A percentile compares a stretch with the other conserved stretches of the same genome.
Conservation (phyloP, 352 stramenopile genomes). For the Globisporangium heterothallicum region DNA sequence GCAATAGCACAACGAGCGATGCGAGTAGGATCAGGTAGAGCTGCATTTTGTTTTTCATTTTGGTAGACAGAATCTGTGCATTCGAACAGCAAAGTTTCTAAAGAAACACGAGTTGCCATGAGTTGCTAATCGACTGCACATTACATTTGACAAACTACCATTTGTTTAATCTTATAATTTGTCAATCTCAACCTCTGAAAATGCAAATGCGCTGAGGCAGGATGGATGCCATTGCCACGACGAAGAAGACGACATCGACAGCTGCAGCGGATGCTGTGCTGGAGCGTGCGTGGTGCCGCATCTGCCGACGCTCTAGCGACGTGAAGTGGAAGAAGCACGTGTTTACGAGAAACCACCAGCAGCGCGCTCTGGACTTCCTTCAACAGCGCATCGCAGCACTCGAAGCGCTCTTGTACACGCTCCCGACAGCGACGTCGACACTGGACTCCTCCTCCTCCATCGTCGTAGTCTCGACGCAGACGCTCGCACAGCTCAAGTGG, state of each 20-base stretch:
- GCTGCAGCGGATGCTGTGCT: slow-evolving; percentile 17
- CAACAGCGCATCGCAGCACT: slow-evolving; percentile 20
- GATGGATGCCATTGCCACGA: too few relatives aligned
- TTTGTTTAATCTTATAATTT: too few relatives aligned
- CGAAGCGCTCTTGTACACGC: slow-evolving; percentile 1
- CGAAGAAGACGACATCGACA: background rate
- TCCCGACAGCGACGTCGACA: background rate
- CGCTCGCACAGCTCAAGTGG: slow-evolving; percentile 6
- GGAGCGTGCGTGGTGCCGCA: slow-evolving; percentile 41
- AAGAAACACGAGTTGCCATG: too few relatives aligned
- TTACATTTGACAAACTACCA: too few relatives aligned
- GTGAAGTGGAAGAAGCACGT: slow-evolving; percentile 67
- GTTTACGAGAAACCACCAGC: slow-evolving; percentile 55
- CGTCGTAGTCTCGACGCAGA: background rate
- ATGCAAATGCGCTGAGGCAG: too few relatives aligned
- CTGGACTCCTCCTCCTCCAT: background rate
- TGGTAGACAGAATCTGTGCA: background rate
- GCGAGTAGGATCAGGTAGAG: background rate
- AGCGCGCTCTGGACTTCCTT: slow-evolving; percentile 35
- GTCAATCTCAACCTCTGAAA: too few relatives aligned
- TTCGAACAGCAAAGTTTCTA: too few relatives aligned
- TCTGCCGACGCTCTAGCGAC: slow-evolving; percentile 56
- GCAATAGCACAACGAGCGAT: slow-evolving; percentile 16
- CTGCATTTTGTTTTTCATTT: slow-evolving; percentile 4
- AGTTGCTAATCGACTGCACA: too few relatives aligned